Conservation (phyloP, 257 asterid species). For the Capsicum baccatum region DNA sequence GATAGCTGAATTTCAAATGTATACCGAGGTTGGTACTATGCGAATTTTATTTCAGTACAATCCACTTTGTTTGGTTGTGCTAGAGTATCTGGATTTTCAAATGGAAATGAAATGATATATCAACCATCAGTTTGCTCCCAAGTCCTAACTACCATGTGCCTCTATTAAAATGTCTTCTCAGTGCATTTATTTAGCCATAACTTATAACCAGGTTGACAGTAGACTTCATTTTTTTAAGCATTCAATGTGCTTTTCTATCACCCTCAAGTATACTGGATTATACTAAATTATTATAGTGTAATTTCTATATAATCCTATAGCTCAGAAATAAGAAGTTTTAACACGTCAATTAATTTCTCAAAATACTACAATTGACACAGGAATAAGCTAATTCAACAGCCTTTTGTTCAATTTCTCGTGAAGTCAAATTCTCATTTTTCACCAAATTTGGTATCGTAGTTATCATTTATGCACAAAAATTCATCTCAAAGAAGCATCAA, state of each 20-base stretch:
- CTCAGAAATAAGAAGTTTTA: too few species aligned
- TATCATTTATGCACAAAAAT: too few species aligned
- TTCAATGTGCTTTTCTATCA: constrained; percentile 12
- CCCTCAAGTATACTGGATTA: too few species aligned
- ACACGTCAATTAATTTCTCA: too few species aligned
- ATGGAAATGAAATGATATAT: background rate
- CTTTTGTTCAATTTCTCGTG: too few species aligned
- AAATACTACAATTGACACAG: too few species aligned
- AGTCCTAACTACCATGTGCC: constrained; percentile 42
- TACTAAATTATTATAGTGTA: too few species aligned
- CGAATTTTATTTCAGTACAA: background rate
- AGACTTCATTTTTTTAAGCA: constrained; percentile 20
- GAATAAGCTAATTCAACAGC: too few species aligned
- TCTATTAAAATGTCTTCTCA: constrained; percentile 23
- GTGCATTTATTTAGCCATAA: constrained; percentile 35
- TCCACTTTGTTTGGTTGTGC: background rate
- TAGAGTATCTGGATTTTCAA: background rate
- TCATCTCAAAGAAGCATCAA: too few species aligned
- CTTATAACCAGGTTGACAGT: constrained; percentile 22
- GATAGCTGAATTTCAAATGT: background rate
- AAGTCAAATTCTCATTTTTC: too few species aligned
- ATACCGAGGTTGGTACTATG: background rate
- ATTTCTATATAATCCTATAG: too few species aligned
- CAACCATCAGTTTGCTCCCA: constrained; percentile 27
- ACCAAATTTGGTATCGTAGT: too few species aligned